phyloP scores from a whole-genome alignment of 495 filamentous ascomycete genomes.

The Immersiella caudata region DNA sequence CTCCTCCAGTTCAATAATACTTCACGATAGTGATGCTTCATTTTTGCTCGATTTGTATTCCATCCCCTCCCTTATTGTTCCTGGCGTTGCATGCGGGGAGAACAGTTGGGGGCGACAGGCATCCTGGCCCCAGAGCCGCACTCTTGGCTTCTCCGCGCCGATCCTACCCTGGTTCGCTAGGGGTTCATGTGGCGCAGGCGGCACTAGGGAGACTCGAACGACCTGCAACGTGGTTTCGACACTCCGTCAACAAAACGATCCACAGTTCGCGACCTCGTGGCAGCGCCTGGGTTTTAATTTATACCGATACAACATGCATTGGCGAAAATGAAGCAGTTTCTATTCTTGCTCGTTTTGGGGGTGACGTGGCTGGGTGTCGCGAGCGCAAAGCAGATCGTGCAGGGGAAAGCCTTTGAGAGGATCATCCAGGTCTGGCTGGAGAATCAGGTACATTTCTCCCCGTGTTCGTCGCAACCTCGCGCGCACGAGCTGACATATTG shows the following conservation, averaged over 20 bases:
- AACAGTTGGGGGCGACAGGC: not conserved
- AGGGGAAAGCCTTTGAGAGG: constrained; percentile 64
- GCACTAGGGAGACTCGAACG: not conserved
- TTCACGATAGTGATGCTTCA: not conserved
- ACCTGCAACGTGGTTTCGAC: constrained; percentile 6
- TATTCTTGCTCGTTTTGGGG: not conserved
- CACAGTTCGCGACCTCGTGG: not conserved
- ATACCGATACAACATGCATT: not conserved
- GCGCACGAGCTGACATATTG: constrained; percentile 1
- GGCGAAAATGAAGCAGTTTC: constrained; percentile 1
- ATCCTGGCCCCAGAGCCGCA: not conserved
- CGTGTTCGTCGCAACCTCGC: not conserved
- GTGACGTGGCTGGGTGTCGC: not conserved
- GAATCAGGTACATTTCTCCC: constrained; percentile 52
- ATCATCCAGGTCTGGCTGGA: constrained; percentile 74
- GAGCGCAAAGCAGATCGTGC: constrained; percentile 35
- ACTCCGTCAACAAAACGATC: not conserved
- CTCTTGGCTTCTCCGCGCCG: not conserved
- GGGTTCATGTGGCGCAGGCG: not conserved
- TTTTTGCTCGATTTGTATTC: not conserved
- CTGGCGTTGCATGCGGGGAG: not conserved
- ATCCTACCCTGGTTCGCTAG: not conserved
- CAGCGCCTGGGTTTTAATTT: constrained; percentile 5
- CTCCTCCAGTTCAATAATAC: not conserved
- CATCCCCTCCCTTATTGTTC: not conserved